phyloP scores from a whole-genome alignment of 78 protist species.

The Kipferlia bialata region DNA sequence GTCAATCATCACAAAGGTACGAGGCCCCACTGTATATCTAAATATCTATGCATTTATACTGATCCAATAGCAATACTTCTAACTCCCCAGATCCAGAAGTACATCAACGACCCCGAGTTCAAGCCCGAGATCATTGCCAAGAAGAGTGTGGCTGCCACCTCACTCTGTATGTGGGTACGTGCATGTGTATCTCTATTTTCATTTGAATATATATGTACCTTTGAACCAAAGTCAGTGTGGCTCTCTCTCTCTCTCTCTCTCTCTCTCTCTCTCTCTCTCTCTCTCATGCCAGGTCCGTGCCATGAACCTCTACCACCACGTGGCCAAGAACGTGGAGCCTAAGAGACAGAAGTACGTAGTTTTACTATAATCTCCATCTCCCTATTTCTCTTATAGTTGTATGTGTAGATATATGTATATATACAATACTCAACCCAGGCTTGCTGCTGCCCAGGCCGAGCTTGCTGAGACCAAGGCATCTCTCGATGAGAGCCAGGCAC shows the following conservation, averaged over 20 bases:
- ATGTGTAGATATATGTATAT: too few species aligned
- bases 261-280: too few species aligned
- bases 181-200: too few species aligned
- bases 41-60: too few species aligned
- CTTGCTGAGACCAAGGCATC: slow-evolving; percentile 6
- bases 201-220: too few species aligned
- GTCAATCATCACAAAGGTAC: slow-evolving; percentile 18
- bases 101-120: slow-evolving; percentile 41
- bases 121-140: slow-evolving; percentile 42
- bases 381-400: too few species aligned
- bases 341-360: neutral
- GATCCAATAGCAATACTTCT: too few species aligned
- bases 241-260: too few species aligned
- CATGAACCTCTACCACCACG: slow-evolving; percentile 40
- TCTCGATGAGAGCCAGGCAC: slow-evolving; percentile 45
- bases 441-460: slow-evolving; percentile 4
- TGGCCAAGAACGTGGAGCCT: slow-evolving; percentile 31
- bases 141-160: slow-evolving; percentile 50
- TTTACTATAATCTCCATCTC: too few species aligned
- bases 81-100: slow-evolving; percentile 10
- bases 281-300: too few species aligned
- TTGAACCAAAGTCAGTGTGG: too few species aligned
- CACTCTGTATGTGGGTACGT: slow-evolving; percentile 72
- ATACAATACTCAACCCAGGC: neutral
- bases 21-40: too few species aligned